Evolutionary conservation across 1,284 basidiomycete genomes (phyloP), one percentile per base, ranked within the genome.

Genomic region (Schizophyllum commune): DNA sequence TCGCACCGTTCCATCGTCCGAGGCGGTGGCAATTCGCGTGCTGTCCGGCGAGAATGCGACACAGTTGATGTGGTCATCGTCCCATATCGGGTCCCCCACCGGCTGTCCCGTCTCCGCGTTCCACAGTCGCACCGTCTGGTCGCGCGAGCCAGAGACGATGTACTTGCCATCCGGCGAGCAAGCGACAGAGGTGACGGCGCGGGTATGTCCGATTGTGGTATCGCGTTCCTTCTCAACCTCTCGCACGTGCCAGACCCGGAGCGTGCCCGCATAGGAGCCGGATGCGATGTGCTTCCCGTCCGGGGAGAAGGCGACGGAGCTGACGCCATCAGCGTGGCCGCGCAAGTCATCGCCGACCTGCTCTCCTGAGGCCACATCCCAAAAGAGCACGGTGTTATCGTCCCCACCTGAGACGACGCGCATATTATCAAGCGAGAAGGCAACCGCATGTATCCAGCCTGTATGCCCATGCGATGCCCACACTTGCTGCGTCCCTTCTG

Each of bases 141-240:
- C 57, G 13, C 55, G 6, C 0, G 60, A 58, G 1, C 60, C 57
- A 19, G 55, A 60, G 19, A 57, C 55, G 32, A 88, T 79, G 58
- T 83, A 72, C 51, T 77, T 75, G 9, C 83, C 84, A 69, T 87
- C 83, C 8, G 82, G 81, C 27, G 80, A 84, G 60, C 87, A 80
- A 68, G 77, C 74, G 60, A 83, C 80, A 56, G 72, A 62, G 15
- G 21, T 0, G 22, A 60, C 39, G 1, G 0, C 7, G 52, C 34
- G 47, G 32, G 1, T 34, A 21, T 60, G 61, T 1, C 53, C 22
- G 27, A 39, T 20, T 19, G 59, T n/a, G 11, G 5, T 0, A 1
- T 11, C 6, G 5, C 27, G 32, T 19, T 22, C 7, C 9, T 20
- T 34, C 56, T 55, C 22, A 1, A 58, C 61, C 4, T 61, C 58